Base-by-base conservation (phyloP, 208 protist genomes). In the Wallacemonas sp. region DNA sequence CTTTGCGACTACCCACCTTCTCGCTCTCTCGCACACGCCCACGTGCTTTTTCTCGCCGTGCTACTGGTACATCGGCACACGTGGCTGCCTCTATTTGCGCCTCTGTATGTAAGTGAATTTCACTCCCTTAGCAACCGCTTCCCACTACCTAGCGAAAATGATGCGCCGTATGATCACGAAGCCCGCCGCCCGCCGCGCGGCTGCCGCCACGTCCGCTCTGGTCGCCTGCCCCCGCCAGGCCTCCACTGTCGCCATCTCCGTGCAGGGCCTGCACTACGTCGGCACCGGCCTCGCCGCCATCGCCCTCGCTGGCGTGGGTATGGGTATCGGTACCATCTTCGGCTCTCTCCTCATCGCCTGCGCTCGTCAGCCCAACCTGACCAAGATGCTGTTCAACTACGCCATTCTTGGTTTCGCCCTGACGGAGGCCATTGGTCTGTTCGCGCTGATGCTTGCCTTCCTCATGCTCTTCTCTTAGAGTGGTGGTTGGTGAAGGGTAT, bases 381-480 rank as follows among this genome's bases (percentile, higher is more conserved):
- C 74, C 46, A 86, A 86, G 76, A 85, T 85, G 83, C 71, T 93
- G 29, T 90, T 92, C 73, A 89, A 89, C 74, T n/a, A n/a, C n/a
- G n/a, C n/a, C n/a, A n/a, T n/a, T n/a, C n/a, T n/a, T n/a, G n/a
- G n/a, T n/a, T n/a, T 93, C 63, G 84, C 87, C 60, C 74, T 93
- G 78, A 91, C 87, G 26, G 87, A 91, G 82, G 87, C 87, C 42
- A 91, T 93, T 65, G 87, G 84, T 30, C 79, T 93, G 62, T 93
- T 93, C 61, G 81, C 84, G 15, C 81, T 91, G 59, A 89, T 93
- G 84, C 76, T 91, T 53, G 83, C 87, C 63, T 93, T 93, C 67
- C 75, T 93, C 69, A 93, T 92, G 86, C 80, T 92, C 77, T 92
- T 92, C 86, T 89, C 86, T 36, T 92, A 92, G 77, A 79, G 53